A percentile compares a stretch with the other conserved stretches of the same genome.
Evolutionary conservation across 169 alveolate genomes (phyloP).

Genomic region (Plasmodium cynomolgi): DNA sequence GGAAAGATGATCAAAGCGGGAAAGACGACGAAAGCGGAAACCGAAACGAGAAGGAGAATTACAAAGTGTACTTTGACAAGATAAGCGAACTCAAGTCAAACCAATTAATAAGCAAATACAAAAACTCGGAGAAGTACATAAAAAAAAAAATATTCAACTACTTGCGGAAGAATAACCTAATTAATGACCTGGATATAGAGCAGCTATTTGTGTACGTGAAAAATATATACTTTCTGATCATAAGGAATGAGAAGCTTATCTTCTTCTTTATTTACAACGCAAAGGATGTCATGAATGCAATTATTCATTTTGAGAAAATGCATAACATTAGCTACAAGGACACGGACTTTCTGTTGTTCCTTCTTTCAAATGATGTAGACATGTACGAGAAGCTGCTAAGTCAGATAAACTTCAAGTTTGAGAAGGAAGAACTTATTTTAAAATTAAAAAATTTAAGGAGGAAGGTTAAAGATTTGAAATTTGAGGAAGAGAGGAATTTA

Average conservation of each 20-base stretch:
- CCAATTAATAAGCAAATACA: background rate
- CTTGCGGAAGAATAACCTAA: conserved; percentile 20
- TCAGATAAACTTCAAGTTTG: conserved; percentile 9
- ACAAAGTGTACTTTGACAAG: conserved; percentile 17
- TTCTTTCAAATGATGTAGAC: conserved; percentile 21
- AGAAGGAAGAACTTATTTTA: conserved; percentile 17
- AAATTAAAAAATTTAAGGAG: conserved; percentile 23
- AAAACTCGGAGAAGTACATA: conserved; percentile 16
- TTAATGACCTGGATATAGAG: conserved; percentile 9
- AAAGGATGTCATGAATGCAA: conserved; percentile 44
- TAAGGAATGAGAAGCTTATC: conserved; percentile 25
- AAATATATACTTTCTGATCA: conserved; percentile 23
- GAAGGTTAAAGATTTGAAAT: conserved; percentile 18
- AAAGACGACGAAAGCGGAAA: background rate
- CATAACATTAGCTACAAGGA: conserved; percentile 20
- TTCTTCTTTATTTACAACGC: conserved; percentile 24
- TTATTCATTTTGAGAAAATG: conserved; percentile 3
- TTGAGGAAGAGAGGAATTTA: conserved; percentile 30
- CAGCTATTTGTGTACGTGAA: conserved; percentile 19
- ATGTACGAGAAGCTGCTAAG: conserved; percentile 22
- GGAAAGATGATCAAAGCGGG: background rate
- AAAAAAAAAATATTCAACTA: conserved; percentile 58
- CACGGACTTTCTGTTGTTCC: conserved; percentile 20
- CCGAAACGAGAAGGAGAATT: background rate
- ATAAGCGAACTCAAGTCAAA: conserved; percentile 44